Percentiles rank a stretch among this genome's conserved stretches.
Evolutionary conservation across 257 asterid species (phyloP).

Genomic region (Solanum rostratum): DNA sequence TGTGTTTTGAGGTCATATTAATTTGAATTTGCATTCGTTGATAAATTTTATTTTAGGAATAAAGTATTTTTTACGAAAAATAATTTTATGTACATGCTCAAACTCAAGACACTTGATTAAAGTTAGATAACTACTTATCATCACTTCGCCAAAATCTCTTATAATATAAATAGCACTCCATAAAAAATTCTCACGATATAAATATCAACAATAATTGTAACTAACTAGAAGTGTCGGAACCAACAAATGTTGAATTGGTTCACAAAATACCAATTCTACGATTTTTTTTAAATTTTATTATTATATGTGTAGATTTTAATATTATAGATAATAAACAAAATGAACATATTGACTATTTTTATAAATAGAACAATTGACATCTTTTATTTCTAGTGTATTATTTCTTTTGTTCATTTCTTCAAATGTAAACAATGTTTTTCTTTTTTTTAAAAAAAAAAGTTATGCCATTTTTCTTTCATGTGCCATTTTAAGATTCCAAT

Average conservation of each 20-base stretch:
- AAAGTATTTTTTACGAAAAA: too few relatives aligned
- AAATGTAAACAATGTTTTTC: too few relatives aligned
- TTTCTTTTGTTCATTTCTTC: too few relatives aligned
- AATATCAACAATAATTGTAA: background rate
- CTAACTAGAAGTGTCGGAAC: background rate
- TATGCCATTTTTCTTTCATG: background rate
- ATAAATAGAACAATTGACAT: background rate
- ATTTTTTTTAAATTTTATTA: background rate
- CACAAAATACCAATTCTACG: background rate
- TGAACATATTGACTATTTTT: background rate
- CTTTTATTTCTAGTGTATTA: too few relatives aligned
- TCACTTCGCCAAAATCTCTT: background rate
- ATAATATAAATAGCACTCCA: too few relatives aligned
- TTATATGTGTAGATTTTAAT: background rate
- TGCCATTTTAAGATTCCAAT: background rate
- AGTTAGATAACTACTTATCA: background rate
- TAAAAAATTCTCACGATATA: background rate
- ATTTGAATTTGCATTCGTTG: background rate
- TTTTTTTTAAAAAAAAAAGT: too few relatives aligned
- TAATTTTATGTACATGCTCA: background rate
- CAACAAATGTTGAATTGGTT: background rate
- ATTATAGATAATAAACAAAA: background rate
- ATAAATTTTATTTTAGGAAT: background rate
- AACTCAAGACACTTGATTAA: accelerated
- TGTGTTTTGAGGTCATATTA: background rate